A percentile compares a stretch with the other conserved stretches of the same genome.
Evolutionary conservation across 177 flowering plant species (phyloP).

Genomic region (Telopea speciosissima): DNA sequence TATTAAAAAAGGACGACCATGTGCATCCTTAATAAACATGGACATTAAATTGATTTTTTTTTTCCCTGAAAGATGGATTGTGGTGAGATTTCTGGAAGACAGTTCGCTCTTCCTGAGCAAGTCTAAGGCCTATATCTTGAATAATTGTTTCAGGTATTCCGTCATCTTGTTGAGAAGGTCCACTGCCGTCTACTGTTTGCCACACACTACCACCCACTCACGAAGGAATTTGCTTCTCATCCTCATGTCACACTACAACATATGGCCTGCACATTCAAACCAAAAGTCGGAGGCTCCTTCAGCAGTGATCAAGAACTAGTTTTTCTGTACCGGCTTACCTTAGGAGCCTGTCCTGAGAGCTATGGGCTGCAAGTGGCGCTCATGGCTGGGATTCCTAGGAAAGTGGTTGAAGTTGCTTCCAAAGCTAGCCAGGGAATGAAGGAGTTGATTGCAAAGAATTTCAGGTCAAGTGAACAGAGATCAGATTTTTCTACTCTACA

Average conservation of each 20-base stretch:
- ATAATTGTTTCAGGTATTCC: slow-evolving; percentile 54
- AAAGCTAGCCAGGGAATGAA: slow-evolving; percentile 59
- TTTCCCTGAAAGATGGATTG: too few species aligned
- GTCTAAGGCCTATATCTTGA: too few species aligned
- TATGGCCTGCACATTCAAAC: slow-evolving; percentile 71
- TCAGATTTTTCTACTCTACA: slow-evolving; percentile 86
- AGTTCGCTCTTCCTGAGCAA: too few species aligned
- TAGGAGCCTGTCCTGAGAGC: slow-evolving; percentile 94
- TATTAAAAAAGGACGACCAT: too few species aligned
- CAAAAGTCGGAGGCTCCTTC: slow-evolving; percentile 21
- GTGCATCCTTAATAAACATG: too few species aligned
- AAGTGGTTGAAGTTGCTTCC: slow-evolving; percentile 65
- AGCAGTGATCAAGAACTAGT: slow-evolving; percentile 46
- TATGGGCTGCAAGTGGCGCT: slow-evolving; percentile 87
- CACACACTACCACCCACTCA: slow-evolving; percentile 94
- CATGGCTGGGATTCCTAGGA: slow-evolving; percentile 83
- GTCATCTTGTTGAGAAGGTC: slow-evolving; percentile 86
- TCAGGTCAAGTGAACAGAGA: slow-evolving; percentile 69
- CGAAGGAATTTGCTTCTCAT: slow-evolving; percentile 87
- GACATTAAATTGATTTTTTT: too few species aligned
- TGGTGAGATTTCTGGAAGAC: too few species aligned
- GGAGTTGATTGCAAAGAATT: slow-evolving; percentile 45
- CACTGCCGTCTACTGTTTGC: slow-evolving; percentile 87
- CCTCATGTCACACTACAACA: slow-evolving; percentile 81
- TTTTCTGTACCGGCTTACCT: slow-evolving; percentile 69